Base-by-base conservation (phyloP, 306 rosid species). In the Mucuna pruriens region DNA sequence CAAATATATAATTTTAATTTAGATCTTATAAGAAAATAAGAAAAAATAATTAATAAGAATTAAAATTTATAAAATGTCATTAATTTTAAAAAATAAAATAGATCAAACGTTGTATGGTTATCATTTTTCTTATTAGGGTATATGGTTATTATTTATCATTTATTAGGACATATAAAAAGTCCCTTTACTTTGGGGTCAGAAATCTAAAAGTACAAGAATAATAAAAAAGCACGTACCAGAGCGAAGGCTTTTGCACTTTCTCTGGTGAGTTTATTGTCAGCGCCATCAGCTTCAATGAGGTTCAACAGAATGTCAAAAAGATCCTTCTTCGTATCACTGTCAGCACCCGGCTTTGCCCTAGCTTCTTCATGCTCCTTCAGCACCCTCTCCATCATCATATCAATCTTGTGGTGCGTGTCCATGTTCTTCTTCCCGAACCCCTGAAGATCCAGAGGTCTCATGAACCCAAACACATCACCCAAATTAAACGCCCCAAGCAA, bases 381-480 rank as follows among this genome's bases (percentile, higher is more conserved):
- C 42, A 26, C 68, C 40, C 1, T 61, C 68, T 61, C 68, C 44
- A 62, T 15, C 44, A 62, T 62, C 13, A 8, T 16, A 31, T 62
- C 69, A 6, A 33, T 38, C 69, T 16, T 61, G 10, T 7, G 20
- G 3, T 61, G 39, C 11, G 68, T 31, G 2, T 61, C 40, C 40
- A 31, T 29, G 68, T 61, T 61, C 68, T 31, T 61, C 40, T 61
- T 61, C 68, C 68, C 68, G 15, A 29, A 61, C 20, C 68, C 68
- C 0, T 62, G 69, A 5, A 62, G 6, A 31, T 62, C 69, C 2
- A 13, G 25, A 2, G 39, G 68, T 12, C 40, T 61, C 22, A 33
- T 33, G 2, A 29, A 29, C 22, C 40, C 22, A 2, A 31, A 0
- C 7, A 61, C 4, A 7, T 61, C 68, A 1, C 68, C 68, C 40